These are phyloP conservation scores for Solanum pimpinellifolium DNA, from an alignment of 257 asterid genomes.

Conservation along the genomic window DNA sequence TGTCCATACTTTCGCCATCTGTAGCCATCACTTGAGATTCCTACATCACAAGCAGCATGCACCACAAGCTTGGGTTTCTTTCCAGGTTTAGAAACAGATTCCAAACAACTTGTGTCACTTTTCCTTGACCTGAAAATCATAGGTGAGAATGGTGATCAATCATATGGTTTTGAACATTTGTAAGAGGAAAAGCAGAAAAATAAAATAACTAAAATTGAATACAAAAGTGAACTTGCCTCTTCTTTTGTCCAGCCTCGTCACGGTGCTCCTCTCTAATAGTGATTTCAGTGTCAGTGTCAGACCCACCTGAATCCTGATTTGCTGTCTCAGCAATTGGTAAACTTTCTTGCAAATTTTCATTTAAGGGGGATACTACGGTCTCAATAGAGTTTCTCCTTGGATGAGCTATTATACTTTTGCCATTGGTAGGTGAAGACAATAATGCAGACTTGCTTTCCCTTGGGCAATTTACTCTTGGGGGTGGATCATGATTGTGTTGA, in stretches of 20 bases:
- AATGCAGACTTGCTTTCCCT: conserved; percentile 30
- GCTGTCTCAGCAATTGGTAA: conserved; percentile 20
- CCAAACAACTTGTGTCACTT: conserved; percentile 30
- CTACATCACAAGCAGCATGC: conserved; percentile 82
- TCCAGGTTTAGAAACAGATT: conserved; percentile 38
- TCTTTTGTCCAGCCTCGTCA: conserved; percentile 47
- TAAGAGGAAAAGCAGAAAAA: background rate
- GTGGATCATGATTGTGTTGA: conserved; percentile 86
- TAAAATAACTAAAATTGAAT: background rate
- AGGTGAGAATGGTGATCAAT: background rate
- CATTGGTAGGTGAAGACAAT: conserved; percentile 24
- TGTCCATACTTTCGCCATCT: conserved; percentile 99
- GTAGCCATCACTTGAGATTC: conserved; percentile 88
- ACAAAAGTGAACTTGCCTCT: conserved; percentile 29
- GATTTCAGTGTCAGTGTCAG: conserved; percentile 43
- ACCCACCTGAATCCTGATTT: conserved; percentile 44
- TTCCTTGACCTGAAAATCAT: conserved; percentile 48
- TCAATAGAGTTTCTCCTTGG: conserved; percentile 15
- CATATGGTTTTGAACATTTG: background rate
- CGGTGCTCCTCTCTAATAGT: conserved; percentile 30
- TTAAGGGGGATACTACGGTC: conserved; percentile 28
- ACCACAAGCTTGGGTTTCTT: conserved; percentile 80
- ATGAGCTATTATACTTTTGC: conserved; percentile 15
- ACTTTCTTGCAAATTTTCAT: conserved; percentile 23
- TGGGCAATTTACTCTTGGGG: conserved; percentile 39